These are phyloP conservation scores for Chloranthus sessilifolius DNA, from an alignment of 164 flowering plant species.

Conservation along the genomic window DNA sequence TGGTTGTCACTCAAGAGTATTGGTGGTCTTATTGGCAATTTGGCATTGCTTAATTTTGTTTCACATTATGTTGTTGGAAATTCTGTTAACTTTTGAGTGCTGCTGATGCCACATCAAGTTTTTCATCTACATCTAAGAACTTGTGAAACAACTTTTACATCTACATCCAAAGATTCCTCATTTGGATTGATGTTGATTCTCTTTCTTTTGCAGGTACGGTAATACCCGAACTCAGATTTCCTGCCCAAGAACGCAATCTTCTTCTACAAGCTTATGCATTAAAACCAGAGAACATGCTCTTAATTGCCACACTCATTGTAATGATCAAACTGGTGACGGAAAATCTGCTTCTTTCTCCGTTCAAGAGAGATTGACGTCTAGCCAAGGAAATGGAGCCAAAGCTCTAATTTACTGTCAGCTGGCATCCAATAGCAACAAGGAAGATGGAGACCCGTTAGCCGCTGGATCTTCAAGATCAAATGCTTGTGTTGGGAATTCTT, in stretches of 20 bases:
- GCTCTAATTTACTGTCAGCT: constrained; percentile 2
- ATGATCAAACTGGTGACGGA: constrained; percentile 1
- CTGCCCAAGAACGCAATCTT: constrained; percentile 11
- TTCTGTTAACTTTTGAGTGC: too few species aligned
- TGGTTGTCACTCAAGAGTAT: too few species aligned
- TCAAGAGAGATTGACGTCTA: constrained; percentile 4
- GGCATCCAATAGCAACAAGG: constrained; percentile 11
- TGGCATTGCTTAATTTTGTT: too few species aligned
- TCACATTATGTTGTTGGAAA: too few species aligned
- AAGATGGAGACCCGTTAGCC: constrained; percentile 6
- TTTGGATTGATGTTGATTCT: too few species aligned
- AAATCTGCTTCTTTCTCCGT: constrained; percentile 1
- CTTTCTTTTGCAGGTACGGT: constrained; percentile 25
- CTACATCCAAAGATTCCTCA: too few species aligned
- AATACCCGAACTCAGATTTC: constrained; percentile 9
- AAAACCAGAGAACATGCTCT: constrained; percentile 7
- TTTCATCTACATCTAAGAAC: too few species aligned
- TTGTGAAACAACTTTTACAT: too few species aligned
- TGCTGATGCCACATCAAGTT: too few species aligned
- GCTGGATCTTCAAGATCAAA: constrained; percentile 4
- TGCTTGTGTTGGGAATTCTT: constrained; percentile 15
- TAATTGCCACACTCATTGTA: constrained; percentile 5
- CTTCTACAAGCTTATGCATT: constrained; percentile 12
- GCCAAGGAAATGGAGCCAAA: constrained; percentile 15
- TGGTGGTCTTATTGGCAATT: too few species aligned